phyloP scores from a whole-genome alignment of 495 filamentous ascomycete species.

The Podospora pseudocomata region DNA sequence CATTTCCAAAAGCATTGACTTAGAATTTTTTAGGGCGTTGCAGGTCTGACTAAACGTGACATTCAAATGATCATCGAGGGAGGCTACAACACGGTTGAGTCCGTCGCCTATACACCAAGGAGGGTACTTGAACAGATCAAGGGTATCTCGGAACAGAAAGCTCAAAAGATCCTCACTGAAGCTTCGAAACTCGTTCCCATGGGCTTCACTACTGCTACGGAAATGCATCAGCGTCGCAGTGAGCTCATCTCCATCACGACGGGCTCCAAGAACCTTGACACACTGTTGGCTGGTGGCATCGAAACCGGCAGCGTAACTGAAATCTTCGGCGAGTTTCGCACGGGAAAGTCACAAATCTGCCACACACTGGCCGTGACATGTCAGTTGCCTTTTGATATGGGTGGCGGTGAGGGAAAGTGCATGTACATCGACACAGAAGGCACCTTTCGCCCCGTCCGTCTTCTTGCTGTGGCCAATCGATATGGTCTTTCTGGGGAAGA shows the following conservation, averaged over 20 bases:
- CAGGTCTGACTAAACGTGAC: conserved; percentile 86
- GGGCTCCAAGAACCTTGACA: conserved; percentile 94
- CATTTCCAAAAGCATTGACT: neutral
- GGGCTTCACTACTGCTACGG: conserved; percentile 98
- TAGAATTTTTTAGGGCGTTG: conserved; percentile 56
- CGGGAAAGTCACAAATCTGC: conserved; percentile 96
- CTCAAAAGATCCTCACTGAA: conserved; percentile 90
- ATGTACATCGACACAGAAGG: conserved; percentile 99
- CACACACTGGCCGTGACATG: conserved; percentile 98
- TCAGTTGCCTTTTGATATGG: conserved; percentile 97
- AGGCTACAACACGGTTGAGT: conserved; percentile 91
- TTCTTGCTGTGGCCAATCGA: conserved; percentile 85
- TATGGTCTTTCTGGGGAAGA: conserved; percentile 95
- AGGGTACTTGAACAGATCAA: conserved; percentile 89
- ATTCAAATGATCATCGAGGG: conserved; percentile 90
- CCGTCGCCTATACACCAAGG: conserved; percentile 90
- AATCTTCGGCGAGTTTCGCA: conserved; percentile 96
- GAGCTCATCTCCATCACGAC: conserved; percentile 98
- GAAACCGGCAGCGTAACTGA: conserved; percentile 99
- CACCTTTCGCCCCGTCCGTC: conserved; percentile 88
- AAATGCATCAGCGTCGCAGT: conserved; percentile 95
- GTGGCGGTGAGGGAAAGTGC: conserved; percentile 96
- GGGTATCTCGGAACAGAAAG: conserved; percentile 95
- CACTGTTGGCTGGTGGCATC: conserved; percentile 86
- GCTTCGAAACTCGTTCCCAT: conserved; percentile 95